Base-by-base conservation (phyloP, 805 yeast genomes). In the Metschnikowia lunata region DNA sequence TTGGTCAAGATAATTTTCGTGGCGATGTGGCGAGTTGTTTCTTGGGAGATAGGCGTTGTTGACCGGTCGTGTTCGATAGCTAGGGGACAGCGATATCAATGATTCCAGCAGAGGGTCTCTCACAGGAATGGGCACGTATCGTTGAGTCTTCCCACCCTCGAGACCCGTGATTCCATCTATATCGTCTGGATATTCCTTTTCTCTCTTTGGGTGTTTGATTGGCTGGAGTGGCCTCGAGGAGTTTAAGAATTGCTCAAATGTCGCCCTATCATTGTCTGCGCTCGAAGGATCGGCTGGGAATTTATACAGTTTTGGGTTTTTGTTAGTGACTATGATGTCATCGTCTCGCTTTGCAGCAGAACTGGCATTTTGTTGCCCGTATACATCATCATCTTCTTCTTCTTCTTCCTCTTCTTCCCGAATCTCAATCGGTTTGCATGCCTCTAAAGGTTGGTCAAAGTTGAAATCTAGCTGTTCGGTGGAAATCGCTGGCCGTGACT, bases 281-380 rank as follows among this genome's bases (percentile, higher is more conserved):
- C 66, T 59, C 6, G 63, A 49, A 12, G 75, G 70, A 1, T 70
- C 63, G 5, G 73, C 67, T 1, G 86, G 87, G 52, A 82, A 82
- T 57, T 75, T 80, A 61, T 78, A 82, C 3, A 71, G 60, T n/a
- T 62, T 69, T 5, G 80, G 79, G 34, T 61, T 63, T 42, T 65
- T 59, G 30, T 68, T 74, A 5, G 81, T 76, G 9, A 77, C 68
- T 28, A 73, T 67, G 47, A 69, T 77, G 39, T 80, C 84, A 13
- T 57, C 50, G 7, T 45, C 53, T 28, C 40, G 41, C n/a, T 32
- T 39, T 8, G 27, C n/a, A 23, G 28, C 37, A 26, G 33, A 46
- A 10, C 12, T 13, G 26, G 5, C 36, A 2, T 32, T 11, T 7
- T 7, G 11, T 14, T 12, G 8, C 7, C 5, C 4, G 23, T 18